These are phyloP conservation scores for Backusella tuberculispora DNA, from an alignment of 192 early-diverging fungal species.

Conservation along the genomic window DNA sequence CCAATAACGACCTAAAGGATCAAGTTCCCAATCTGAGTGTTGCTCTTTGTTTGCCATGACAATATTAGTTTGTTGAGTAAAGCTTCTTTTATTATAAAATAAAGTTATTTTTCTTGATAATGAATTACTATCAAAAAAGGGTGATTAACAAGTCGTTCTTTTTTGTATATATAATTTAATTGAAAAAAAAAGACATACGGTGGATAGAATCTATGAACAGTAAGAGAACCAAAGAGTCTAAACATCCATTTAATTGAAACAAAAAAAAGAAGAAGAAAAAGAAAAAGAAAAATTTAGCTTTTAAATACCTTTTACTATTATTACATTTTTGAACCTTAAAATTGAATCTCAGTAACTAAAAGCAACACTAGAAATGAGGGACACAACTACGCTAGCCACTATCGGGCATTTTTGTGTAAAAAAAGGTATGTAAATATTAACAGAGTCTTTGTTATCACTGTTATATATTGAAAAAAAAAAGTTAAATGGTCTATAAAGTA, in stretches of 20 bases:
- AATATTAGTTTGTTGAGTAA: not conserved
- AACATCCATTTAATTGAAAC: not conserved
- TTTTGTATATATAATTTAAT: no score
- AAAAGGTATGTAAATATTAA: no score
- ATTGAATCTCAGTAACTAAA: not conserved
- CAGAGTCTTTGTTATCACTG: no score
- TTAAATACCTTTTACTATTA: not conserved
- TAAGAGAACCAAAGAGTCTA: constrained; percentile 1
- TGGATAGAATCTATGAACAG: constrained; percentile 2
- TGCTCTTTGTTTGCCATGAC: not conserved
- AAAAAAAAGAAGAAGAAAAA: not conserved
- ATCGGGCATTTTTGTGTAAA: no score
- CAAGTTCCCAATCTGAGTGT: constrained; percentile 26
- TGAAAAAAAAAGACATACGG: not conserved
- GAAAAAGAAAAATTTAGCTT: not conserved
- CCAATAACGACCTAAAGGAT: constrained; percentile 29
- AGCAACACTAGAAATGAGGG: no score
- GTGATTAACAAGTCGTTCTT: not conserved
- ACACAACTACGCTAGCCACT: no score
- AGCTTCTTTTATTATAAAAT: not conserved
- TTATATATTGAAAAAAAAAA: no score
- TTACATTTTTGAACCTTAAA: not conserved
- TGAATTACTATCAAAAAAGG: not conserved
- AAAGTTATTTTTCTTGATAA: not conserved
- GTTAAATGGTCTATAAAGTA: no score